Evolutionary conservation across 345 rosid species (phyloP).

Genomic region (Pugionium cornutum): DNA sequence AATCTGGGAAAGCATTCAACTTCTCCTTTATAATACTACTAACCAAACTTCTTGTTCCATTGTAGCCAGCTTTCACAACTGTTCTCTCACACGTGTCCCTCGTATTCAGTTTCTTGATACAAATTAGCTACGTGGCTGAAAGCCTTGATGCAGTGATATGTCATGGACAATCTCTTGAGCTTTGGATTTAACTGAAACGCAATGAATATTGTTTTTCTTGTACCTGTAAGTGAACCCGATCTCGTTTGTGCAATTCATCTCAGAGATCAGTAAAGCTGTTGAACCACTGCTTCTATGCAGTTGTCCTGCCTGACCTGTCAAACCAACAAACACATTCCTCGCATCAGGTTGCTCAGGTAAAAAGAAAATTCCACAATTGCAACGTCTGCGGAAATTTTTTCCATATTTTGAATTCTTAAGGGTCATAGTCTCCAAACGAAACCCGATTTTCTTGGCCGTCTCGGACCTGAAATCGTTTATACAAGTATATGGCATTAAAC

Average conservation of each 20-base stretch:
- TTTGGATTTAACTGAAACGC: conserved; percentile 88
- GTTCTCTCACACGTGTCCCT: conserved; percentile 91
- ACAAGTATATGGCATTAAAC: conserved; percentile 72
- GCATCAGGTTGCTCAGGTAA: conserved; percentile 60
- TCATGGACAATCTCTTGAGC: conserved; percentile 83
- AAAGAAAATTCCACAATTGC: conserved; percentile 65
- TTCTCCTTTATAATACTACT: conserved; percentile 91
- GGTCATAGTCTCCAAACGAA: conserved; percentile 51
- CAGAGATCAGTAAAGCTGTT: conserved; percentile 76
- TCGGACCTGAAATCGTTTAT: conserved; percentile 71
- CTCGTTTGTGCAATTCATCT: conserved; percentile 88
- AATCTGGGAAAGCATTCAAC: conserved; percentile 76
- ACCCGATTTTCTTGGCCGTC: conserved; percentile 70
- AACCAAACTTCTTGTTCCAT: conserved; percentile 90
- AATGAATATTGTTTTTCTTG: conserved; percentile 90
- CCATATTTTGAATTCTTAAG: conserved; percentile 83
- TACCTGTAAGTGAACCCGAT: conserved; percentile 85
- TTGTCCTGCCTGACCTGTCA: conserved; percentile 73
- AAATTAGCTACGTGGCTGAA: conserved; percentile 76
- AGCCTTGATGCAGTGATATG: conserved; percentile 83
- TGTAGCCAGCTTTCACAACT: conserved; percentile 70
- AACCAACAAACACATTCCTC: conserved; percentile 60
- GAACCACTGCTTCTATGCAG: conserved; percentile 58
- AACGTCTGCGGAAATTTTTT: conserved; percentile 67
- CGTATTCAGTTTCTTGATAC: conserved; percentile 80